Base-by-base conservation (phyloP, 148 eudicot genomes). In the Dysphania ambrosioides region DNA sequence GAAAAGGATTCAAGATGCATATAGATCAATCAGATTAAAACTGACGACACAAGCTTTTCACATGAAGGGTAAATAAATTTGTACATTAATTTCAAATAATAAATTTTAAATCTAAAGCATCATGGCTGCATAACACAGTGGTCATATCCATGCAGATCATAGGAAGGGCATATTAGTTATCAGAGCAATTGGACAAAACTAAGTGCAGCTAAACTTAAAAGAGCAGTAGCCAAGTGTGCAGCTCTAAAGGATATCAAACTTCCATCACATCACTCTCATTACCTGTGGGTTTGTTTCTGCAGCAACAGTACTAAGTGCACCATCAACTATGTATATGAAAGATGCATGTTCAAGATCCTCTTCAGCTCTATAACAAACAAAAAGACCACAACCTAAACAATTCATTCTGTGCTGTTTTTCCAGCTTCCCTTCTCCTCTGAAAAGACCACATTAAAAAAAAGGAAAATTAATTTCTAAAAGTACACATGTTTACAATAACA, bases 221-320 rank as follows among this genome's bases (percentile, higher is more conserved):
- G 30, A 4, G 30, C 42, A 62, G 15, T 5, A 10, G 44, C n/a
- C 11, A 55, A 16, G 27, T 32, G 42, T 34, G 47, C 24, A 23
- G 29, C 73, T 34, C 53, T 58, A 41, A 19, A 75, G 23, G 16
- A 53, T 66, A 38, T 24, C 42, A 47, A 66, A 38, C 21, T 69
- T 47, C 31, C 47, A 21, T 36, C 8, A 68, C 8, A 40, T 30
- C 31, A 21, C 35, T 60, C 4, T 15, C 53, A 72, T 55, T 84
- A 91, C 98, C 93, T 92, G 96, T 64, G 97, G 97, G 72, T 94
- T 91, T 53, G 98, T 91, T 83, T 94, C 98, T 78, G 98, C 98
- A 74, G 98, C 98, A 79, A 94, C 81, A 57, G 93, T 83, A 83
- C 98, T 92, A 49, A 94, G 89, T 66, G 95, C 95, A 75, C 95